Conservation (phyloP, 352 stramenopile genomes). For the Phytopythium sindhum region DNA sequence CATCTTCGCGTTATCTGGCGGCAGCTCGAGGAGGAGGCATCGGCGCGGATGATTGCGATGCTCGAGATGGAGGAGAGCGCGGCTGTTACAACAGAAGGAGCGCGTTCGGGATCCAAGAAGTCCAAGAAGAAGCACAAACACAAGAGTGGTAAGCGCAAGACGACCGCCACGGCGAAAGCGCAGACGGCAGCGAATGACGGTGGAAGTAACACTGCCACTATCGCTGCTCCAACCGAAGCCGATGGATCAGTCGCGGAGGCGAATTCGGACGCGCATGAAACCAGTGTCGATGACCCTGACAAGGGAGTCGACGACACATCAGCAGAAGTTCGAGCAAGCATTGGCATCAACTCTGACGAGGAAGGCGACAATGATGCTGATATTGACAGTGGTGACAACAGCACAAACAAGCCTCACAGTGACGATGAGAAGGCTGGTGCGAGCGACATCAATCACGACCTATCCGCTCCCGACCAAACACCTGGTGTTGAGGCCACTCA, state of each 20-base stretch:
- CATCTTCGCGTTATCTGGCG: constrained; percentile 64
- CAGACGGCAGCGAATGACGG: not conserved
- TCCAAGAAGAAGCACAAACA: constrained; percentile 76
- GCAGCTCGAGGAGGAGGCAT: constrained; percentile 71
- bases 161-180: constrained; percentile 4
- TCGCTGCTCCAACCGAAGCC: not conserved
- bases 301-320: not conserved
- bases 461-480: constrained; percentile 1
- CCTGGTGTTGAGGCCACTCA: constrained; percentile 9
- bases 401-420: constrained; percentile 13
- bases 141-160: constrained; percentile 68
- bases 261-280: not conserved
- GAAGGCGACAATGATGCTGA: constrained; percentile 17
- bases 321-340: not conserved
- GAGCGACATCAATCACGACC: not conserved
- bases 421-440: not conserved
- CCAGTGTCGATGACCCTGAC: not conserved
- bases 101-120: constrained; percentile 29
- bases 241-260: not conserved
- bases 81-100: not conserved
- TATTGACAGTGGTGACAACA: constrained; percentile 14
- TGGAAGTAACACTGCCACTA: not conserved
- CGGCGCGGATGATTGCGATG: constrained; percentile 78
- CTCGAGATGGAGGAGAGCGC: constrained; percentile 75
- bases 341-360: not conserved